Evolutionary conservation across 192 early-diverging fungal genomes (phyloP).

Genomic region (Mortierella hygrophila): DNA sequence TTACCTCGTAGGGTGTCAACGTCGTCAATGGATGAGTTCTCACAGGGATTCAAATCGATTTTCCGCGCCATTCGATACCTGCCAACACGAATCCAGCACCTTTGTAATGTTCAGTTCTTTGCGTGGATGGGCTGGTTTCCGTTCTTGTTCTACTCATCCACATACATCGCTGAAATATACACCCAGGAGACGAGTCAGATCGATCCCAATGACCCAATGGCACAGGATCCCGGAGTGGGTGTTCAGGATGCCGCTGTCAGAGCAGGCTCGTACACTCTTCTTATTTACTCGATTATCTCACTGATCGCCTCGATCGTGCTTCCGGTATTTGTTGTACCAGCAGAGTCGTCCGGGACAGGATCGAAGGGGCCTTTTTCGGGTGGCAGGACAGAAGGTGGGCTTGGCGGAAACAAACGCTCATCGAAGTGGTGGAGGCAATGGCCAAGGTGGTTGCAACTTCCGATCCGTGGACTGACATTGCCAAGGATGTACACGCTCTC

Average conservation of each 20-base stretch:
- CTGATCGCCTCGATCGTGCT: conserved; percentile 66
- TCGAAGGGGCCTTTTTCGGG: conserved; percentile 28
- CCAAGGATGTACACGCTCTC: conserved; percentile 79
- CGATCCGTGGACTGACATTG: conserved; percentile 51
- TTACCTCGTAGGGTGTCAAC: conserved; percentile 17
- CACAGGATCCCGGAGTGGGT: conserved; percentile 13
- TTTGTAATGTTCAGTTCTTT: conserved; percentile 96
- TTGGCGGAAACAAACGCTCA: not conserved
- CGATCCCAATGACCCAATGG: conserved; percentile 19
- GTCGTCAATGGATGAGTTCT: conserved; percentile 29
- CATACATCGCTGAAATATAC: conserved; percentile 69
- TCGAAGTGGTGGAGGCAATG: conserved; percentile 10
- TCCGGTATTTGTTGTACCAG: conserved; percentile 56
- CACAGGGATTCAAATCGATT: conserved; percentile 45
- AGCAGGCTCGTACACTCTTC: conserved; percentile 88
- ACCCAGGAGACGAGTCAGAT: conserved; percentile 29
- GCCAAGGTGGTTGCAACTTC: conserved; percentile 26
- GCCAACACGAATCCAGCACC: conserved; percentile 76
- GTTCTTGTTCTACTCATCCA: conserved; percentile 85
- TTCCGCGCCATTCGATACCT: conserved; percentile 67
- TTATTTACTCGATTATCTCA: conserved; percentile 86
- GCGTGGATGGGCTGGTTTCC: conserved; percentile 99
- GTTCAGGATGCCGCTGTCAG: conserved; percentile 73
- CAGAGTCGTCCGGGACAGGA: conserved; percentile 1
- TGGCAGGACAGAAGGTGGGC: not conserved